A percentile compares a stretch with the other conserved stretches of the same genome.
These are phyloP conservation scores for Aspergillus thermomutatus DNA, from an alignment of 2,329 filamentous ascomycete species.

Conservation along the genomic window DNA sequence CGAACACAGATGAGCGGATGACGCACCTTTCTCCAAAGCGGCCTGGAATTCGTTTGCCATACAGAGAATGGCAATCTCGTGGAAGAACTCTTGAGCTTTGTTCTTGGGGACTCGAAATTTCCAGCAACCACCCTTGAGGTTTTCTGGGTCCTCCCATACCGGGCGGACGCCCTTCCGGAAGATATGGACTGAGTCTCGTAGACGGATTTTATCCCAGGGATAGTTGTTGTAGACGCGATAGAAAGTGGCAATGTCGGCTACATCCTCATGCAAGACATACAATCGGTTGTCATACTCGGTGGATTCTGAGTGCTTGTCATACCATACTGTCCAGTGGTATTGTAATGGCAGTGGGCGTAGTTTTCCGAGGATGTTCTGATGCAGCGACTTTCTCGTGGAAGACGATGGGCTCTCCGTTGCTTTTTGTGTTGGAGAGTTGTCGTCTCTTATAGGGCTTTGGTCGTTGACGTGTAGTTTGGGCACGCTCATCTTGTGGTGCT, in stretches of 20 bases:
- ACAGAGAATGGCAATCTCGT: slow-evolving; percentile 33
- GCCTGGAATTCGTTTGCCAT: slow-evolving; percentile 41
- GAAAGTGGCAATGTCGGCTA: slow-evolving; percentile 52
- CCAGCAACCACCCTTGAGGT: slow-evolving; percentile 82
- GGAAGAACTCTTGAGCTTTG: slow-evolving; percentile 52
- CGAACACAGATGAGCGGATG: slow-evolving; percentile 12
- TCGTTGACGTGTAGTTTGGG: slow-evolving; percentile 22
- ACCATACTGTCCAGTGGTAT: slow-evolving; percentile 49
- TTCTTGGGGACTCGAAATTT: slow-evolving; percentile 85
- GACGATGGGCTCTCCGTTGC: slow-evolving; percentile 1
- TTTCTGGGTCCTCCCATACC: slow-evolving; percentile 82
- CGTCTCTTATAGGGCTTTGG: slow-evolving; percentile 15
- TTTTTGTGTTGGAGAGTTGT: slow-evolving; percentile 5
- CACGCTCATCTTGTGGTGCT: slow-evolving; percentile 15
- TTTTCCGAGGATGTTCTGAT: slow-evolving; percentile 44
- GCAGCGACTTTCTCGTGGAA: slow-evolving; percentile 35
- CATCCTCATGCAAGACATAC: slow-evolving; percentile 38
- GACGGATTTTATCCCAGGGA: slow-evolving; percentile 70
- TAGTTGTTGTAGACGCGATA: slow-evolving; percentile 82
- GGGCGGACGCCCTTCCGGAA: slow-evolving; percentile 76
- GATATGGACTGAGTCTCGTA: slow-evolving; percentile 73
- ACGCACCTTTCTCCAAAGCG: slow-evolving; percentile 79
- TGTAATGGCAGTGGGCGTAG: slow-evolving; percentile 46
- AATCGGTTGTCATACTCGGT: slow-evolving; percentile 31
- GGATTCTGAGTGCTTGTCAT: slow-evolving; percentile 40